Evolutionary conservation across 2,329 filamentous ascomycete genomes (phyloP), one percentile per base, ranked within the genome.

Genomic region (Phialophora tarda): DNA sequence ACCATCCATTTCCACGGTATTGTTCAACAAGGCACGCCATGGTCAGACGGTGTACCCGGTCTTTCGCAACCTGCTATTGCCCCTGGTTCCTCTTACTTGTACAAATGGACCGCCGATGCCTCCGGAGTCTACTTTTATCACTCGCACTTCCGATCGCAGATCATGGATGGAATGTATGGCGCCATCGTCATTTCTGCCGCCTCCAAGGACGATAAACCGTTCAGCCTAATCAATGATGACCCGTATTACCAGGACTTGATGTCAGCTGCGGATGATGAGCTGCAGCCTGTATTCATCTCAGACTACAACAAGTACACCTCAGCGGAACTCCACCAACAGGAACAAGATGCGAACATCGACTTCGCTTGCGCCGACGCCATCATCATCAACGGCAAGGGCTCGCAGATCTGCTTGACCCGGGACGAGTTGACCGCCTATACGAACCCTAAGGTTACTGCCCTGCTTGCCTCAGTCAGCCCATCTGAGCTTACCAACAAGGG

Each of bases 1-100:
- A 89, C 89, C 38, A 81, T 93, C 4, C 91, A 94, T 75, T 93
- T 91, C 76, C 91, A 94, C 71, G 91, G 91, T 11, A 83, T 94
- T 69, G 92, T 87, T 73, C 90, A 92, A 74, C 91, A 91, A 71
- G 89, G 89, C 11, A 91, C 89, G 0, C 91, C 87, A 66, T 83
- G 84, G 65, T 91, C 92, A 88, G 91, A 94, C 73, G 91, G 91
- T 0, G 85, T 89, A 0, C 82, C 86, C 0, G 88, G 86, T 47
- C 83, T 91, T 4, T 89, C 86, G 0, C 90, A 91, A 74, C 90
- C 88, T 66, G 83, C 86, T 0, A 88, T 93, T 53, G 82, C 86
- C 0, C 87, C 90, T 0, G 86, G 86, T 1, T 78, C 82, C 1
- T 85, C 81, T 0, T 89, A 89, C 69, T 86, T 84, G 0, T 93